phyloP scores from a whole-genome alignment of 345 rosid genomes.

The Hevea brasiliensis region DNA sequence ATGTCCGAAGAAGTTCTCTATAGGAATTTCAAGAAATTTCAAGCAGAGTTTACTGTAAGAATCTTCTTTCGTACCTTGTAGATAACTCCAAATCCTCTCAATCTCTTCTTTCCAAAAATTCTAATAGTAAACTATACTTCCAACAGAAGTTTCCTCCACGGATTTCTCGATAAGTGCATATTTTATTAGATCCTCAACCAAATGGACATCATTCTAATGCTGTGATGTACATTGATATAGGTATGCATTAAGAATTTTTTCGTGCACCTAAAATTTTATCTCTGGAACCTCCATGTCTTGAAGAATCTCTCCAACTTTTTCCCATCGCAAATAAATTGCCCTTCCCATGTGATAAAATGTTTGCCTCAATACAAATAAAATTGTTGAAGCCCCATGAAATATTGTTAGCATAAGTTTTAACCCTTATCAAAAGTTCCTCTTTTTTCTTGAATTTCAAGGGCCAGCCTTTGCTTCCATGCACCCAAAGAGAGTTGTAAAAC shows the following conservation, averaged over 20 bases:
- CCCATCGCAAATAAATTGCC: slow-evolving; percentile 21
- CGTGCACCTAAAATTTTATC: slow-evolving; percentile 41
- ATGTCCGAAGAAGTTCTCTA: neutral
- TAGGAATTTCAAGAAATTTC: slow-evolving; percentile 28
- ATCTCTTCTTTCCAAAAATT: slow-evolving; percentile 39
- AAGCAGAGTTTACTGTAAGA: slow-evolving; percentile 39
- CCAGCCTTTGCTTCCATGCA: slow-evolving; percentile 43
- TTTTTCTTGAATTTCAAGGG: slow-evolving; percentile 38
- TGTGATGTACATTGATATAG: slow-evolving; percentile 8
- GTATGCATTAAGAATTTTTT: slow-evolving; percentile 40
- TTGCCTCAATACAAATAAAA: slow-evolving; percentile 28
- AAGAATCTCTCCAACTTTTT: slow-evolving; percentile 28
- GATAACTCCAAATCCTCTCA: slow-evolving; percentile 21
- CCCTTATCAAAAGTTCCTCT: slow-evolving; percentile 37
- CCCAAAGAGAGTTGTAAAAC: slow-evolving; percentile 46
- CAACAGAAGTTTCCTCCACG: slow-evolving; percentile 21
- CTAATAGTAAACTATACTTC: slow-evolving; percentile 42
- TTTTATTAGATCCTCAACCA: slow-evolving; percentile 15
- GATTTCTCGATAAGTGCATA: slow-evolving; percentile 14
- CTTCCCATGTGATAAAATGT: slow-evolving; percentile 21
- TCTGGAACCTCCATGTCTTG: slow-evolving; percentile 21
- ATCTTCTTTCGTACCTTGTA: slow-evolving; percentile 3
- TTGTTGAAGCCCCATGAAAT: slow-evolving; percentile 26
- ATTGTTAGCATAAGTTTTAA: slow-evolving; percentile 33
- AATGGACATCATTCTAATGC: slow-evolving; percentile 23